A percentile compares a stretch with the other conserved stretches of the same genome.
Evolutionary conservation across 331 rosid genomes (phyloP).

Genomic region (Rhamnella rubrinervis): DNA sequence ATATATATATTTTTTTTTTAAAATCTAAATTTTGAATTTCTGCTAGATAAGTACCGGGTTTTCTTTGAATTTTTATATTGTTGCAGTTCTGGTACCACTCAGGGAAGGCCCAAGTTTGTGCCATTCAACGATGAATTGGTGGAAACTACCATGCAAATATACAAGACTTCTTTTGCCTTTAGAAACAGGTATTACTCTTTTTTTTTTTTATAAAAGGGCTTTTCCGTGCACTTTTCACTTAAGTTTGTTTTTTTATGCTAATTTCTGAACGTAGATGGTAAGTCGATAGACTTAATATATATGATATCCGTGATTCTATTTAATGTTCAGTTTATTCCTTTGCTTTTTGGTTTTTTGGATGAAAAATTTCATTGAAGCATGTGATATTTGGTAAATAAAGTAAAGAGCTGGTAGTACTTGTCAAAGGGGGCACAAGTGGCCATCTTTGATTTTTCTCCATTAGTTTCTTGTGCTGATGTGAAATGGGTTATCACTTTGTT

Average conservation of each 20-base stretch:
- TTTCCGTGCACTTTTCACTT: background rate
- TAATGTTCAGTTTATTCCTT: too few species aligned
- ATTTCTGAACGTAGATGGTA: background rate
- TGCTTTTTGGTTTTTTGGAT: too few species aligned
- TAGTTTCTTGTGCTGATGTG: constrained; percentile 13
- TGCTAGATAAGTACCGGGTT: constrained; percentile 2
- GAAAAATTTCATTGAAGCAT: background rate
- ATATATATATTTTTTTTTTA: too few species aligned
- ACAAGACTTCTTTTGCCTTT: constrained; percentile 71
- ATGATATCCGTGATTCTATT: constrained; percentile 2
- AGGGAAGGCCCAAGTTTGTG: constrained; percentile 72
- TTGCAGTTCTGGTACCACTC: constrained; percentile 93
- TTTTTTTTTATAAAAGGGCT: background rate
- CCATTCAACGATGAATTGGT: constrained; percentile 90
- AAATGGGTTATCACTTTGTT: background rate
- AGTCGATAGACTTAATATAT: too few species aligned
- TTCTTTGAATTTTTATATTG: constrained; percentile 10
- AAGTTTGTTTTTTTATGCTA: background rate
- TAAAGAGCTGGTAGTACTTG: background rate
- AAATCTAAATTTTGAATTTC: constrained; percentile 16
- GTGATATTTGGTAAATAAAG: constrained; percentile 2
- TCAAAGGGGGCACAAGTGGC: background rate
- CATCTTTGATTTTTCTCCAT: background rate
- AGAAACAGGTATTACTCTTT: constrained; percentile 60
- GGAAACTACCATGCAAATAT: constrained; percentile 73